These are phyloP conservation scores for Kazachstania kunashirensis DNA, from an alignment of 805 yeast genomes.

Conservation along the genomic window DNA sequence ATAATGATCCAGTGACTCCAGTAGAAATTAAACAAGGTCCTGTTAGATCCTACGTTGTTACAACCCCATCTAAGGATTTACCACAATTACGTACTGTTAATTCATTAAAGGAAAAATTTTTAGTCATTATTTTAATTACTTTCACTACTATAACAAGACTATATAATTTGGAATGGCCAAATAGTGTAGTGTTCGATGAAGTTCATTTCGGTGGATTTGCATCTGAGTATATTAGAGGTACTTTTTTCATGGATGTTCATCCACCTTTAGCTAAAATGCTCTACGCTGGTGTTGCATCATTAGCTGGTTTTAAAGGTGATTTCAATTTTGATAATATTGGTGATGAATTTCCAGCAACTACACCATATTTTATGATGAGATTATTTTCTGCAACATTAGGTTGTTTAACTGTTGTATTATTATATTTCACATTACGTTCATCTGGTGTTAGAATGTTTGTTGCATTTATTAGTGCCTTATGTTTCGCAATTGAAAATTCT, in stretches of 20 bases:
- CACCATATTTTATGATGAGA: slow-evolving; percentile 64
- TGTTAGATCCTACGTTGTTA: slow-evolving; percentile 43
- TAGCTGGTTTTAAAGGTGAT: slow-evolving; percentile 65
- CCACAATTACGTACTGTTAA: slow-evolving; percentile 34
- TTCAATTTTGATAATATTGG: slow-evolving; percentile 63
- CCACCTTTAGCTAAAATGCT: slow-evolving; percentile 76
- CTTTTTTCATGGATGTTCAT: slow-evolving; percentile 63
- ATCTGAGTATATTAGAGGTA: slow-evolving; percentile 58
- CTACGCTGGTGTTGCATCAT: slow-evolving; percentile 56
- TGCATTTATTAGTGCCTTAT: slow-evolving; percentile 45
- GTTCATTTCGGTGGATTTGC: slow-evolving; percentile 97
- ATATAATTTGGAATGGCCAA: slow-evolving; percentile 52
- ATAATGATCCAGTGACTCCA: slow-evolving; percentile 39
- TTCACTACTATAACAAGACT: slow-evolving; percentile 54
- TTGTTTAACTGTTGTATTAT: slow-evolving; percentile 52
- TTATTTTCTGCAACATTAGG: slow-evolving; percentile 60
- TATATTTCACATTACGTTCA: slow-evolving; percentile 58
- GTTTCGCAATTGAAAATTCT: slow-evolving; percentile 59
- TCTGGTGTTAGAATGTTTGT: slow-evolving; percentile 63
- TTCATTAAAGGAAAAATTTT: slow-evolving; percentile 32
- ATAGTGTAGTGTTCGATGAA: slow-evolving; percentile 85
- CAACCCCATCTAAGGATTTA: slow-evolving; percentile 39
- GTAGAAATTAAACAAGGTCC: slow-evolving; percentile 42
- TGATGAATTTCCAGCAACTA: slow-evolving; percentile 43
- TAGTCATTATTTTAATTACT: slow-evolving; percentile 37